Evolutionary conservation across 2,329 filamentous ascomycete species (phyloP), one percentile per base, ranked within the genome.

Genomic region (Arachnopeziza araneosa): DNA sequence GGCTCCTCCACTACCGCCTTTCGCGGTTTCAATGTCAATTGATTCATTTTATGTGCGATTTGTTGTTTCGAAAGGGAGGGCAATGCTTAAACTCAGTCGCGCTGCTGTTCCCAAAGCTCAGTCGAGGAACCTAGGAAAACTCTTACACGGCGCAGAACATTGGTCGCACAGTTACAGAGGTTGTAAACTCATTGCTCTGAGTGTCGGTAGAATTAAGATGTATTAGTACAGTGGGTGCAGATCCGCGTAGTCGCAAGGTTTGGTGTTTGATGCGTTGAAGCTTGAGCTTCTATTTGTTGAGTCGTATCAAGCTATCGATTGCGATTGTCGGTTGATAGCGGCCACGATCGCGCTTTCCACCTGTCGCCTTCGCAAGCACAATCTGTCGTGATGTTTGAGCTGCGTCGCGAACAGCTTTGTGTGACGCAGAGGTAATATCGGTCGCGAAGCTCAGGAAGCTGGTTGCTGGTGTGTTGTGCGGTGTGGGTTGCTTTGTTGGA

Each of bases 1-100:
- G 79, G 76, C 61, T 84, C 82, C 72, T 83, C 80, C 67, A 83
- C 80, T 22, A 67, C 65, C 55, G 66, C 67, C 60, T 69, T 69
- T 52, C 70, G 69, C 61, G 68, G 68, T 52, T 66, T 71, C 54
- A 72, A 65, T 49, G 67, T 69, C 57, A 72, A 67, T 57, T 69
- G 66, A 23, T 72, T 66, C 70, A 72, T 72, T 24, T 56, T n/a
- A 22, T 44, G 21, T 57, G 5, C 17, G 36, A 12, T 44, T 14
- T 44, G 36, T 24, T 14, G 32, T 55, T 36, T 48, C 17, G 36
- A 44, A 44, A 44, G 36, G 2, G 17, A 44, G 12, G 6, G 36
- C 36, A 44, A 44, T 44, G 36, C 12, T 19, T 12, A 44, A 32
- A 44, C 17, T 44, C 17, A 44, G 36, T 5, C 4, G 17, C 17